phyloP scores from a whole-genome alignment of 768 basidiomycete species.

The Calvatia gigantea region DNA sequence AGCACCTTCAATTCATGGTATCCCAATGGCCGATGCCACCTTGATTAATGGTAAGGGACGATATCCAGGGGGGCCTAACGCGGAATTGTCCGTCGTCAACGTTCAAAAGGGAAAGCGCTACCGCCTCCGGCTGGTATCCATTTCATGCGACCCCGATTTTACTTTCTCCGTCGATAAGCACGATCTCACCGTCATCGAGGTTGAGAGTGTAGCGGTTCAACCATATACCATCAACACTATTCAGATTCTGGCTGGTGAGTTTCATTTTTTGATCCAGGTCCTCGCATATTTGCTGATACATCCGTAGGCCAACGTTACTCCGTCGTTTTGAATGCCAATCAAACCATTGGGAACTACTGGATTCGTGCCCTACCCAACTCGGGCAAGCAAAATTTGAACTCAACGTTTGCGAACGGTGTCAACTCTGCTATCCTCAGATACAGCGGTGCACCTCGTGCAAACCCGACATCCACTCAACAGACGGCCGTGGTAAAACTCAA shows the following conservation, averaged over 20 bases:
- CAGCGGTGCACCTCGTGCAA: constrained; percentile 31
- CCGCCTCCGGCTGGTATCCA: constrained; percentile 46
- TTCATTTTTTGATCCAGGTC: constrained; percentile 25
- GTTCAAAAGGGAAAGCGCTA: constrained; percentile 39
- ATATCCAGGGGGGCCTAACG: constrained; percentile 29
- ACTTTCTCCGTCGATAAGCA: constrained; percentile 38
- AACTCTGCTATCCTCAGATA: constrained; percentile 51
- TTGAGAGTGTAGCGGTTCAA: constrained; percentile 29
- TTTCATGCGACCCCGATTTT: constrained; percentile 42
- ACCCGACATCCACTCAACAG: constrained; percentile 32
- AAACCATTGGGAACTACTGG: constrained; percentile 50
- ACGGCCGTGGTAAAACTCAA: constrained; percentile 19
- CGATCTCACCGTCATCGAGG: constrained; percentile 35
- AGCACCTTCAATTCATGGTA: constrained; percentile 10
- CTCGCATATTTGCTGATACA: constrained; percentile 35
- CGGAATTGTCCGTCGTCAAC: constrained; percentile 32
- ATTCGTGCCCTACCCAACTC: constrained; percentile 36
- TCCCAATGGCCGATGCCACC: constrained; percentile 25
- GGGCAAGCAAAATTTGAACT: constrained; percentile 10
- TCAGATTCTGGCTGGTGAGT: constrained; percentile 37
- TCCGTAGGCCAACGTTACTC: constrained; percentile 32
- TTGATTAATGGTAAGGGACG: constrained; percentile 48
- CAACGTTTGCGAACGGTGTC: constrained; percentile 30
- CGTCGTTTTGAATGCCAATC: constrained; percentile 38
- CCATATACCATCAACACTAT: constrained; percentile 34